Percentiles rank a stretch among this genome's conserved stretches.
These are phyloP conservation scores for Entomortierella beljakovae DNA, from an alignment of 192 early-diverging fungal genomes.

Conservation along the genomic window DNA sequence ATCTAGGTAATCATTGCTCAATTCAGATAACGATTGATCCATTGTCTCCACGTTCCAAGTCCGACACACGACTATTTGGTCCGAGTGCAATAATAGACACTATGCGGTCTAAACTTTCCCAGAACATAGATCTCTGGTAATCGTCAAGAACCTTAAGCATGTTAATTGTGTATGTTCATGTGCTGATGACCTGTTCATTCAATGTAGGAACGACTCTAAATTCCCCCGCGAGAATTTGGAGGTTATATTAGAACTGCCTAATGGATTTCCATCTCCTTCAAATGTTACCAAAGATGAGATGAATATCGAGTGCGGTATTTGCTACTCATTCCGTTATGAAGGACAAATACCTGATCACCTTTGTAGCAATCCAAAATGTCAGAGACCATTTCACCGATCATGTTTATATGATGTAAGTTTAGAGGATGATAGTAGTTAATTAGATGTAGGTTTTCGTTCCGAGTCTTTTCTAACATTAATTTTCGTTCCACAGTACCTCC, in stretches of 20 bases:
- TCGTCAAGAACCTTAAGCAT: background rate
- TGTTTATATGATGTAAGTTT: slow-evolving; percentile 47
- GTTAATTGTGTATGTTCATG: background rate
- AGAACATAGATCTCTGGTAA: slow-evolving; percentile 38
- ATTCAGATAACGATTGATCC: slow-evolving; percentile 46
- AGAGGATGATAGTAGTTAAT: background rate
- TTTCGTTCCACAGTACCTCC: slow-evolving; percentile 25
- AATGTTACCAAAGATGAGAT: slow-evolving; percentile 36
- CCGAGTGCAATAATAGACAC: slow-evolving; percentile 25
- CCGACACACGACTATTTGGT: slow-evolving; percentile 37
- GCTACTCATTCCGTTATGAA: slow-evolving; percentile 44
- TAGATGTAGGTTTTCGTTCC: background rate
- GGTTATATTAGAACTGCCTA: slow-evolving; percentile 17
- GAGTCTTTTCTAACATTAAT: background rate
- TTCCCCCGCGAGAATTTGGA: slow-evolving; percentile 37
- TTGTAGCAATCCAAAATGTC: slow-evolving; percentile 39
- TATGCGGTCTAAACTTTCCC: slow-evolving; percentile 35
- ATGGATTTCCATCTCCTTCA: slow-evolving; percentile 41
- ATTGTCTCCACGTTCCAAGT: slow-evolving; percentile 15
- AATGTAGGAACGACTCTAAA: slow-evolving; percentile 18
- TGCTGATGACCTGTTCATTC: background rate
- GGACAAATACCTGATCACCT: slow-evolving; percentile 48
- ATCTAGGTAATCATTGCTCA: slow-evolving; percentile 45
- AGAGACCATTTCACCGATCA: slow-evolving; percentile 32
- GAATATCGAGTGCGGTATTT: slow-evolving; percentile 49